Evolutionary conservation across 495 filamentous ascomycete species (phyloP), one percentile per base, ranked within the genome.

Genomic region (Oidiodendron maius): DNA sequence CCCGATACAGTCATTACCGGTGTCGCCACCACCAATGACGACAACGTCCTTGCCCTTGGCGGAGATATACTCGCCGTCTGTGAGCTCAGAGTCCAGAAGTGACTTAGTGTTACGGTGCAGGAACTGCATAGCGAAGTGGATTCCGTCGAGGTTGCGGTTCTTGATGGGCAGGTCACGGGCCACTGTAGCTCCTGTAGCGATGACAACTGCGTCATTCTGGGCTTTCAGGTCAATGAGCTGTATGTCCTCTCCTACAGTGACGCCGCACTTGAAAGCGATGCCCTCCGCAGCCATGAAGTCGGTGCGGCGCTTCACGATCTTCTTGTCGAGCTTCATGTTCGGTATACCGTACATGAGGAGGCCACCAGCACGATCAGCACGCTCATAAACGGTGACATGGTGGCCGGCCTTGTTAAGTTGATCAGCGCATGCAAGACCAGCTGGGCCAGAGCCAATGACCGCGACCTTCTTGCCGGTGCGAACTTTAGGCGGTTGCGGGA

Each of bases 281-380:
- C 93, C 94, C 68, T 99, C 93, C 10, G 81, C 82, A 44, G 85
- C 86, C 90, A 99, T 95, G 67, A 99, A 85, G 67, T 99, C 86
- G 17, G 93, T 89, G 61, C 93, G 86, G 41, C 93, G 87, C 75
- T 97, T 89, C 41, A 99, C 93, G 48, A 99, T 78, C 62, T 87
- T 89, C 78, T 99, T 99, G 77, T 99, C 93, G 23, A 99, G 83
- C 76, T 99, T 99, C 93, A 99, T 99, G 77, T 99, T 99, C 40
- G 93, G 93, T 52, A 99, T 99, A 56, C 93, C 93, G 63, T 99
- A 82, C 93, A 99, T 99, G 59, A 99, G 83, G 51, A 99, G 73
- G 61, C 93, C 93, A 66, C 93, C 93, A 50, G 86, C 71, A 51
- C 93, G 88, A 65, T 99, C 93, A 52, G 93, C 81, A 34, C 93